These are phyloP conservation scores for Colletotrichum limetticola DNA, from an alignment of 2,329 filamentous ascomycete genomes.

Conservation along the genomic window DNA sequence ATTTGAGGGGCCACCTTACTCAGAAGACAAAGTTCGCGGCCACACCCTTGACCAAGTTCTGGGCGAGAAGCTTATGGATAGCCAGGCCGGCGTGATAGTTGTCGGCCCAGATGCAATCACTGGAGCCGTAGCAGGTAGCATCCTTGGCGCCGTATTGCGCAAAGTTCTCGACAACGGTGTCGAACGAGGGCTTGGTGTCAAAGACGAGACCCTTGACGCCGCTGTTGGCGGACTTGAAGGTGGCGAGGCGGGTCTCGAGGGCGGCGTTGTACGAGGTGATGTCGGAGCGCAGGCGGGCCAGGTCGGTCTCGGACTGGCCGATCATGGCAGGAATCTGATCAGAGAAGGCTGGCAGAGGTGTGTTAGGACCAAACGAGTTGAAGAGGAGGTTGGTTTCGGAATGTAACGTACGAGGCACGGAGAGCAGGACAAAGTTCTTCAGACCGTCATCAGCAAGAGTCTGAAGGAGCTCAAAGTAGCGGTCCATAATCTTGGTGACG, in stretches of 20 bases:
- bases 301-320: constrained; percentile 28
- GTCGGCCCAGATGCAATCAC: constrained; percentile 58
- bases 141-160: constrained; percentile 30
- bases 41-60: constrained; percentile 44
- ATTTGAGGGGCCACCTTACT: background rate
- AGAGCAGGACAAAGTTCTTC: constrained; percentile 59
- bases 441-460: constrained; percentile 56
- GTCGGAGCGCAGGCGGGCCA: constrained; percentile 38
- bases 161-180: constrained; percentile 50
- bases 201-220: constrained; percentile 48
- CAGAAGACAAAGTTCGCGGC: constrained; percentile 28
- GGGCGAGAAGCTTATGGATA: constrained; percentile 53
- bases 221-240: constrained; percentile 47
- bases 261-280: constrained; percentile 51
- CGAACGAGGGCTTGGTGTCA: constrained; percentile 54
- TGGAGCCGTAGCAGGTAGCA: constrained; percentile 52
- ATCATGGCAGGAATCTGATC: constrained; percentile 50
- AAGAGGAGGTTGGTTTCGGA: no score
- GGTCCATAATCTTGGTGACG: constrained; percentile 51
- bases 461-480: constrained; percentile 55
- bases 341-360: constrained; percentile 38
- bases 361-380: background rate
- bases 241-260: constrained; percentile 41
- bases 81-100: constrained; percentile 53
- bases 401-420: constrained; percentile 51